These are phyloP conservation scores for Epichloe glyceriae DNA, from an alignment of 2,329 filamentous ascomycete genomes.

Conservation along the genomic window DNA sequence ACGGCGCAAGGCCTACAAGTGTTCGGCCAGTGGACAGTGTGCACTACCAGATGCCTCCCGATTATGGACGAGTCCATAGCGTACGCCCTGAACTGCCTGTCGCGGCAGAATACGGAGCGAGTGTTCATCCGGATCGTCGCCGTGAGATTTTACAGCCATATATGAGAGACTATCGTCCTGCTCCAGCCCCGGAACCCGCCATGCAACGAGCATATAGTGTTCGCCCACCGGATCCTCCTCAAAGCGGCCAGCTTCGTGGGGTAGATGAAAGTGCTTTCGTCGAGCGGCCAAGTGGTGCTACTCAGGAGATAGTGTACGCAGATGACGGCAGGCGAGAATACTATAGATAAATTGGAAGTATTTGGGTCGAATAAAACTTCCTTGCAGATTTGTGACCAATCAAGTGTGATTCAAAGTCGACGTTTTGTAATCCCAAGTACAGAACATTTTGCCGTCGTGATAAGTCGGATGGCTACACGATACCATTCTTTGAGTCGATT, in stretches of 20 bases:
- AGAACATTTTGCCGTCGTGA: too few relatives aligned
- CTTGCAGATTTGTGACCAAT: not conserved
- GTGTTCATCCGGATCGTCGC: constrained; percentile 16
- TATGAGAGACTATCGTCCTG: constrained; percentile 18
- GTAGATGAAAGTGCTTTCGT: constrained; percentile 30
- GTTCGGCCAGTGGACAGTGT: constrained; percentile 39
- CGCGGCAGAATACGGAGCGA: constrained; percentile 16
- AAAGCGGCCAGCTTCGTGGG: constrained; percentile 10
- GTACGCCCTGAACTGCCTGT: constrained; percentile 23
- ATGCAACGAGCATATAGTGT: constrained; percentile 25
- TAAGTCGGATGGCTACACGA: too few relatives aligned
- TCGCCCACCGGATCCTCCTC: constrained; percentile 27
- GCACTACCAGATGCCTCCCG: constrained; percentile 27
- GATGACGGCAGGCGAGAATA: constrained; percentile 25
- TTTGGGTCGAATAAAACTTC: not conserved
- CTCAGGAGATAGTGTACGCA: constrained; percentile 33
- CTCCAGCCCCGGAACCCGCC: constrained; percentile 8
- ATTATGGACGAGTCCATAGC: constrained; percentile 33
- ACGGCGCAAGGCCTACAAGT: constrained; percentile 42
- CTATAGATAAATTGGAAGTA: constrained; percentile 17
- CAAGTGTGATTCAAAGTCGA: too few relatives aligned
- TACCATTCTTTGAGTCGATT: too few relatives aligned
- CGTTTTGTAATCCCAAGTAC: too few relatives aligned
- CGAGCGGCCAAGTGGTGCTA: constrained; percentile 27
- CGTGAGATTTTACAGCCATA: constrained; percentile 20